Conservation (phyloP, 805 yeast genomes). For the Candida silvatica region DNA sequence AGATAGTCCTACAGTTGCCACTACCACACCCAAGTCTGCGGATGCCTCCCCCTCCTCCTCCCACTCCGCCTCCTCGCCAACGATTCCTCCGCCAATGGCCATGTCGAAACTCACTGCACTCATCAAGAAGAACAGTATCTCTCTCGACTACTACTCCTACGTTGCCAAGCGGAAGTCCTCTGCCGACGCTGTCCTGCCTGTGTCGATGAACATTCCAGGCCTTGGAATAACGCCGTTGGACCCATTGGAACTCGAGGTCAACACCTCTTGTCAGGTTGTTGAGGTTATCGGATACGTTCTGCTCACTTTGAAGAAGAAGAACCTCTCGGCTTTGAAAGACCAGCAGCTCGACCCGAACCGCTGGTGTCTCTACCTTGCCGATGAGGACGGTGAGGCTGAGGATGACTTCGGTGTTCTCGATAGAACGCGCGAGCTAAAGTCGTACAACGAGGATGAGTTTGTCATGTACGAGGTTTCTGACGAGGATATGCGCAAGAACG, state of each 20-base stretch:
- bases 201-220: constrained; percentile 14
- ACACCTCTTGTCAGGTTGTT: constrained; percentile 34
- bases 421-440: constrained; percentile 51
- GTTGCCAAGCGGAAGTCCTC: constrained; percentile 12
- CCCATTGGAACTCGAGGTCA: constrained; percentile 18
- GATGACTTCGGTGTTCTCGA: constrained; percentile 89
- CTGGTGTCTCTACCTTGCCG: constrained; percentile 77
- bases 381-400: constrained; percentile 89
- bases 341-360: constrained; percentile 44
- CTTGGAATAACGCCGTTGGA: constrained; percentile 5
- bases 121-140: constrained; percentile 34
- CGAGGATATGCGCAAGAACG: constrained; percentile 40
- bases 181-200: constrained; percentile 5
- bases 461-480: constrained; percentile 58
- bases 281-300: constrained; percentile 49
- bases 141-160: constrained; percentile 30
- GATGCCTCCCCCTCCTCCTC: background rate
- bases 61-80: background rate
- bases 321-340: constrained; percentile 14
- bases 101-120: constrained; percentile 33
- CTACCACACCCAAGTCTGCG: background rate
- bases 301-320: background rate
- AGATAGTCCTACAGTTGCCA: too few relatives aligned
- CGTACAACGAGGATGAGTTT: constrained; percentile 76
- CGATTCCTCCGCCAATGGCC: background rate